These are phyloP conservation scores for Pyrenochaeta sp. DNA, from an alignment of 2,329 filamentous ascomycete genomes.

Conservation along the genomic window DNA sequence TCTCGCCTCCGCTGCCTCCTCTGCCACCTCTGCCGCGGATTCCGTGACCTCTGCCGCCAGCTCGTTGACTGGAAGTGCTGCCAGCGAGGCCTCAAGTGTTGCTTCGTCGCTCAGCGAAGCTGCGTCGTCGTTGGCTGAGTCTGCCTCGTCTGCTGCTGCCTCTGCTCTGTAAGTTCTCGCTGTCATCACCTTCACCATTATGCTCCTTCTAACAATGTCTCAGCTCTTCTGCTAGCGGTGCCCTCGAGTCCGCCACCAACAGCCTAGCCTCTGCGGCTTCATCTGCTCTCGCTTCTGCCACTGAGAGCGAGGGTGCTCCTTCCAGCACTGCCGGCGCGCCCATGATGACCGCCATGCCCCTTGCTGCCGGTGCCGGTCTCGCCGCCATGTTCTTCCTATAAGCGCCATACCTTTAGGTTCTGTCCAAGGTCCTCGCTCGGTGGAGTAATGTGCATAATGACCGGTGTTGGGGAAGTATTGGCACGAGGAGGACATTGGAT, in stretches of 20 bases:
- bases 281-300: slow-evolving; percentile 21
- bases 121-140: slow-evolving; percentile 7
- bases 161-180: slow-evolving; percentile 12
- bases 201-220: neutral
- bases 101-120: slow-evolving; percentile 16
- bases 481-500: slow-evolving; percentile 33
- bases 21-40: slow-evolving; percentile 5
- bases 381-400: slow-evolving; percentile 51
- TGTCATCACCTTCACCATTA: neutral
- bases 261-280: slow-evolving; percentile 19
- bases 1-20: slow-evolving; percentile 3
- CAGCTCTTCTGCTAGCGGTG: slow-evolving; percentile 18
- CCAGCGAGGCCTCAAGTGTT: slow-evolving; percentile 22
- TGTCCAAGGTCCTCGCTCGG: slow-evolving; percentile 30
- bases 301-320: slow-evolving; percentile 21
- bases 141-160: slow-evolving; percentile 11
- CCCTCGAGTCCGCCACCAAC: slow-evolving; percentile 13
- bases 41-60: slow-evolving; percentile 19
- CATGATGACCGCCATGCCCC: slow-evolving; percentile 47
- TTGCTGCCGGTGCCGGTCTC: slow-evolving; percentile 48
- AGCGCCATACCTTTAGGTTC: slow-evolving; percentile 19
- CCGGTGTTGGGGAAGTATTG: slow-evolving; percentile 13
- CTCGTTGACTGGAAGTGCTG: slow-evolving; percentile 18
- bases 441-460: slow-evolving; percentile 47
- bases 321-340: slow-evolving; percentile 26